Percentiles rank a stretch among this genome's conserved stretches.
Evolutionary conservation across 257 asterid genomes (phyloP).

Genomic region (Thymus quinquecostatus): DNA sequence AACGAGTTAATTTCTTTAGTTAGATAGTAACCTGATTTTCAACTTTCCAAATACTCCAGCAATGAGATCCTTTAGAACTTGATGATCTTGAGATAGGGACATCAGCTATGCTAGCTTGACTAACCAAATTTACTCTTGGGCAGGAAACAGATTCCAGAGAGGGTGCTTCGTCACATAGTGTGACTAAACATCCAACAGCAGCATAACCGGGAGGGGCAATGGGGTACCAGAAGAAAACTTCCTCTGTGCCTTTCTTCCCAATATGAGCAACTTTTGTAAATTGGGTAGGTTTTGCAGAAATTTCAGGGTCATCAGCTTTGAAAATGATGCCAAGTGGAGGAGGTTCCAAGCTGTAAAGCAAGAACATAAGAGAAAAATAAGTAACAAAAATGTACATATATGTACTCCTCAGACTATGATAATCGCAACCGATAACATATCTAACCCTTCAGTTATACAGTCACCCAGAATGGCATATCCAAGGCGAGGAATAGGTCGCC

Average conservation of each 20-base stretch:
- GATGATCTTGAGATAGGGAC: slow-evolving; percentile 85
- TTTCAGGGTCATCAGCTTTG: slow-evolving; percentile 73
- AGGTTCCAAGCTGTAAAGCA: slow-evolving; percentile 82
- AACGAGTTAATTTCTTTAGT: background rate
- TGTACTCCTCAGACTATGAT: background rate
- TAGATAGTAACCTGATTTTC: slow-evolving; percentile 79
- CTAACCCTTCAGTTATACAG: slow-evolving; percentile 93
- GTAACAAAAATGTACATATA: slow-evolving; percentile 25
- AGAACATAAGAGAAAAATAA: slow-evolving; percentile 28
- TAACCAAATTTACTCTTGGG: slow-evolving; percentile 94
- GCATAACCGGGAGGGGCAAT: slow-evolving; percentile 97
- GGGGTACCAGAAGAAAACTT: slow-evolving; percentile 95
- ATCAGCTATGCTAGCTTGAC: slow-evolving; percentile 79
- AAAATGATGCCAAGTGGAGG: slow-evolving; percentile 92
- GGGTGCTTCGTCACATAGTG: slow-evolving; percentile 79
- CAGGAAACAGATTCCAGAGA: slow-evolving; percentile 69
- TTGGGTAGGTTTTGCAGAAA: slow-evolving; percentile 83
- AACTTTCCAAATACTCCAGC: slow-evolving; percentile 99
- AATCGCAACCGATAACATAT: slow-evolving; percentile 22
- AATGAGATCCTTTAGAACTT: slow-evolving; percentile 73
- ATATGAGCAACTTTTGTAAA: slow-evolving; percentile 92
- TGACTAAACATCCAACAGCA: slow-evolving; percentile 88
- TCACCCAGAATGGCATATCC: slow-evolving; percentile 91
- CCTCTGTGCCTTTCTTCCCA: slow-evolving; percentile 77
- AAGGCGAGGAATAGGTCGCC: slow-evolving; percentile 91